Evolutionary conservation across 1,284 basidiomycete species (phyloP).

Genomic region (Pyrrhoderma noxium): DNA sequence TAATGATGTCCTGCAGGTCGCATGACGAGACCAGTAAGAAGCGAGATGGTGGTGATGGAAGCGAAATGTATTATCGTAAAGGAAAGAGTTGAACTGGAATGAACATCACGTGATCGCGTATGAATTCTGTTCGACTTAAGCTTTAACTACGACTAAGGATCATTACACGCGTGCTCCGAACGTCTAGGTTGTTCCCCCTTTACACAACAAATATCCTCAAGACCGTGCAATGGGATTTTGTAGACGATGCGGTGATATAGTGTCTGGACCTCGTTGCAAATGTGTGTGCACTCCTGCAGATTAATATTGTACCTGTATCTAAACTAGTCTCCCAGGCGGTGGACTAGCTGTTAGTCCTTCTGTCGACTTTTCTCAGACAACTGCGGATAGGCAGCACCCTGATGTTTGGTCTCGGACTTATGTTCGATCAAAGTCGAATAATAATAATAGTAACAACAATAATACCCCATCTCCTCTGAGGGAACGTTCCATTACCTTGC

Average conservation of each 20-base stretch:
- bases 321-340: constrained; percentile 29
- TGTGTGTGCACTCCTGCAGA: constrained; percentile 31
- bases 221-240: constrained; percentile 70
- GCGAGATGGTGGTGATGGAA: not conserved
- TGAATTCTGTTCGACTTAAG: too few relatives aligned
- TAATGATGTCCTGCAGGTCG: constrained; percentile 9
- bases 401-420: constrained; percentile 77
- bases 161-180: not conserved
- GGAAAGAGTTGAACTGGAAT: not conserved
- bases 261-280: constrained; percentile 57
- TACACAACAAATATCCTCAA: too few relatives aligned
- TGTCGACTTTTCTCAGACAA: constrained; percentile 51
- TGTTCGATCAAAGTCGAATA: constrained; percentile 42
- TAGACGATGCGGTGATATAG: constrained; percentile 73
- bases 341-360: constrained; percentile 66
- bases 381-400: constrained; percentile 35
- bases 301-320: not conserved
- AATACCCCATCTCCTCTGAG: constrained; percentile 24
- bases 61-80: not conserved
- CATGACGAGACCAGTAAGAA: not conserved
- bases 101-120: not conserved
- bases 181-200: too few relatives aligned
- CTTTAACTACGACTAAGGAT: too few relatives aligned
- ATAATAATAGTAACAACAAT: too few relatives aligned
- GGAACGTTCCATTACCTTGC: constrained; percentile 16